These are phyloP conservation scores for Euphorbia corollata DNA, from an alignment of 441 rosid species.

Conservation along the genomic window DNA sequence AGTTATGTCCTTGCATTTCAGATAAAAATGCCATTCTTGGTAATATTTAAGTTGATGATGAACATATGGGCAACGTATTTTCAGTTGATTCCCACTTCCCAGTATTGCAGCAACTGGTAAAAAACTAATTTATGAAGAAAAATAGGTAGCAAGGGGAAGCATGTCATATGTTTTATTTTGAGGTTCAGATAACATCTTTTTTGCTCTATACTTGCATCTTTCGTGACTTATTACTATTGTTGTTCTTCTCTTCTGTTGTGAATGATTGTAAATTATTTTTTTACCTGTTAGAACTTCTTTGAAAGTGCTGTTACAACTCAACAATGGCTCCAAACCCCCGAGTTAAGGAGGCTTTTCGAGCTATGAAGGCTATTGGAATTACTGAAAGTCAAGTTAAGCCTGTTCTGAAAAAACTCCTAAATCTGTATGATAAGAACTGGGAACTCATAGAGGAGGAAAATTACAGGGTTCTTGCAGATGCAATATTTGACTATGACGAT, in stretches of 20 bases:
- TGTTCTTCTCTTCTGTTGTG: neutral
- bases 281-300: constrained; percentile 12
- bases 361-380: constrained; percentile 67
- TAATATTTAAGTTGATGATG: neutral
- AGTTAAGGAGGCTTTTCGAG: constrained; percentile 44
- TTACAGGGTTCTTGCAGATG: constrained; percentile 78
- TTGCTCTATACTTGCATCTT: neutral
- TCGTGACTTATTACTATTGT: neutral
- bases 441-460: constrained; percentile 68
- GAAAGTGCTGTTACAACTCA: neutral
- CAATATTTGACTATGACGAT: constrained; percentile 77
- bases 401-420: constrained; percentile 54
- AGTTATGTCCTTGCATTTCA: too few species aligned
- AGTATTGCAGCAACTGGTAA: neutral
- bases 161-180: neutral
- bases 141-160: neutral
- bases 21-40: neutral
- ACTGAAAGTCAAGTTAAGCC: constrained; percentile 46
- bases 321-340: constrained; percentile 51
- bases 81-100: neutral
- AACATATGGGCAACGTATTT: neutral
- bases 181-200: neutral
- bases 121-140: neutral
- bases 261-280: neutral
- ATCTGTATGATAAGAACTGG: constrained; percentile 71